Base-by-base conservation (phyloP, 2,329 filamentous ascomycete species). In the Phaeoacremonium minimum region DNA sequence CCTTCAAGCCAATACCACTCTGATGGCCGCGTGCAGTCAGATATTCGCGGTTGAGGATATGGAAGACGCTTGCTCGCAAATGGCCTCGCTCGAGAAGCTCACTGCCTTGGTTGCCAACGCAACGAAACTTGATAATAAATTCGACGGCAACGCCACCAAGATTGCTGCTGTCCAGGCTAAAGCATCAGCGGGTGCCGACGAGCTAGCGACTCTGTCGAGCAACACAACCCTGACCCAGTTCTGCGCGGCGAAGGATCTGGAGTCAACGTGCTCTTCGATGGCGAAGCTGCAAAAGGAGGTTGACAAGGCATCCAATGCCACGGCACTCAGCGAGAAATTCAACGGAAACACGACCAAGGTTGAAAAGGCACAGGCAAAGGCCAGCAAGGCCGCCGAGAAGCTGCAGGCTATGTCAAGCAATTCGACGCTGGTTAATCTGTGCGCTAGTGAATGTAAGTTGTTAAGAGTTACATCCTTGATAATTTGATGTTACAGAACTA, bases 331-430 rank as follows among this genome's bases (percentile, higher is more conserved):
- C 14, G 41, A 45, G 32, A 57, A 58, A 46, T 58, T 62, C 42
- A 46, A 61, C 15, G 48, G 48, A 33, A 57, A 64, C 41, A 41
- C 53, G n/a, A 57, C 54, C 40, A 58, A 56, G 50, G 52, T 58
- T 28, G 48, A 49, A 26, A 46, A 37, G 28, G 55, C 59, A 52
- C 51, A 62, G 53, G 49, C 48, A 30, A 55, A 53, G 47, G 53
- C 50, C 28, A 37, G 36, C 29, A 42, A 43, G 28, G 46, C 48
- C 29, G 41, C 52, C 16, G 46, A 49, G 19, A 53, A 55, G 46
- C 48, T 63, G 9, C 40, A 46, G 18, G 42, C 42, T 6, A 28
- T 64, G 47, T 46, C 50, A 46, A 43, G 43, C 46, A 64, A 66
- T 47, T 36, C 51, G 4, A 64, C 61, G 29, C 52, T 64, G 15